phyloP scores from a whole-genome alignment of 116 monocot species.

The Cymodocea nodosa region DNA sequence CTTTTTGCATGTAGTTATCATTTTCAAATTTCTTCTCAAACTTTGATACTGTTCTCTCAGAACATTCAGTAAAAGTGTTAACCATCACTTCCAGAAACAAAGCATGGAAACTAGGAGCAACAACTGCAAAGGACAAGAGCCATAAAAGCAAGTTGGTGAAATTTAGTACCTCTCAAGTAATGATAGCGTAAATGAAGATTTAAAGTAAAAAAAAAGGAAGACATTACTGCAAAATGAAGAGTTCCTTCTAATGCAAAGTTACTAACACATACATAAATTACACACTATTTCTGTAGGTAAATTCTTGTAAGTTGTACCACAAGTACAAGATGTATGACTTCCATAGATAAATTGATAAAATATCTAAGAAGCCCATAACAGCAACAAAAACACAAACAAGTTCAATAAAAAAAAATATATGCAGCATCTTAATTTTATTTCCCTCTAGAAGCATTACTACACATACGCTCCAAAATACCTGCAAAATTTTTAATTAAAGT shows the following conservation, averaged over 20 bases:
- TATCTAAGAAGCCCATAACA: too few relatives aligned
- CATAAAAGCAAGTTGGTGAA: not conserved
- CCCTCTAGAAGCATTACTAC: too few relatives aligned
- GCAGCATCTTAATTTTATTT: too few relatives aligned
- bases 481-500: too few relatives aligned
- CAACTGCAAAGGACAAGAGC: conserved; percentile 47
- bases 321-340: too few relatives aligned
- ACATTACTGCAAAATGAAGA: not conserved
- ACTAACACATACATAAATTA: too few relatives aligned
- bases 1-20: conserved; percentile 8
- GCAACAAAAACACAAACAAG: too few relatives aligned
- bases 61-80: conserved; percentile 64
- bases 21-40: conserved; percentile 59
- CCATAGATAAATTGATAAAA: too few relatives aligned
- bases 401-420: too few relatives aligned
- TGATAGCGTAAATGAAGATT: not conserved
- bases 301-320: too few relatives aligned
- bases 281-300: too few relatives aligned
- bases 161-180: not conserved
- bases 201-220: not conserved
- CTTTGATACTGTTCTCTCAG: conserved; percentile 76
- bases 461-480: too few relatives aligned
- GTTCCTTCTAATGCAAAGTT: not conserved
- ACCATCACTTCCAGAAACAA: conserved; percentile 86
- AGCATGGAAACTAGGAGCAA: conserved; percentile 96